Base-by-base conservation (phyloP, 352 stramenopile species). In the Pythium phragmiticola region DNA sequence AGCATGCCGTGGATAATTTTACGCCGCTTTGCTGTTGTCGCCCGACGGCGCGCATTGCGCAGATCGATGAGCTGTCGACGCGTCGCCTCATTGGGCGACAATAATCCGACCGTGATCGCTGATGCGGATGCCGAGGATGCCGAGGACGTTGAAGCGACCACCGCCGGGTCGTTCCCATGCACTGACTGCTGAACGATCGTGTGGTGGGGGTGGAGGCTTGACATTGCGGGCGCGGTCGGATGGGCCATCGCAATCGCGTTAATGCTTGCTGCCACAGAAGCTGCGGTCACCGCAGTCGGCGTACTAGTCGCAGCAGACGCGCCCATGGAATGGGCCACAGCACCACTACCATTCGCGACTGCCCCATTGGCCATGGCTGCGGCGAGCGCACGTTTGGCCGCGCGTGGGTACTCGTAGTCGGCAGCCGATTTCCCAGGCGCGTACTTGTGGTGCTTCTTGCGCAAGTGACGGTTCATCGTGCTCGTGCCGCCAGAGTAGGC, bases 371-470 rank as follows among this genome's bases (percentile, higher is more conserved):
- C 41, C 45, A 63, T 37, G 34, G 57, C 57, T 3, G 51, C 50
- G 8, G 53, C 33, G 8, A 61, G 30, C 36, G 37, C 47, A 4
- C 61, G 60, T 34, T 73, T 73, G 34, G 56, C 50, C 21, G 47
- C 51, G 13, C 71, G 72, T 52, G 76, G 71, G 57, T 72, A 83
- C 57, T 88, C 77, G 66, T 93, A 93, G 60, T 93, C 84, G 2
- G 82, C 78, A 7, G 80, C 78, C 48, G 70, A 79, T 62, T 93
- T 93, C 42, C 84, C 84, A 0, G 84, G 84, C 13, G 84, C 82
- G 57, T 77, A 93, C 57, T 91, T 93, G 2, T 89, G 80, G 61
- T 93, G 84, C 63, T 93, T 93, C 62, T 89, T 89, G 28, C 84
- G 70, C 56, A 93, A 55, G 39, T 93, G 84, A 28, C 84, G 82